Evolutionary conservation across 192 early-diverging fungal genomes (phyloP), one percentile per base, ranked within the genome.

Genomic region (Rhizophagus sp.): DNA sequence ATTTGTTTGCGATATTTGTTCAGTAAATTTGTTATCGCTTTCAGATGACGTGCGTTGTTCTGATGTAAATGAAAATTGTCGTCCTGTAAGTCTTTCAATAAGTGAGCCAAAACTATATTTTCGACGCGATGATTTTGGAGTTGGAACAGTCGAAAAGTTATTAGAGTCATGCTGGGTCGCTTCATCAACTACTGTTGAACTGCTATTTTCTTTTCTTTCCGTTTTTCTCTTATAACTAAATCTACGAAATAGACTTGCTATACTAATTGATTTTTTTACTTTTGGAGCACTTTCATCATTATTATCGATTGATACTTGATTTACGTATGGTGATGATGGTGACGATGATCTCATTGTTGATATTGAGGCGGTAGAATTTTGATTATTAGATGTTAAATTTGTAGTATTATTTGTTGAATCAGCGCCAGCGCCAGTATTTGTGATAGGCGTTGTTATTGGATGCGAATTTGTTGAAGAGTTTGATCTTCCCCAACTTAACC

Each of bases 401-500:
- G 17, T 22, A 15, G 4, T 52, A 52, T 52, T 19, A 52, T 52
- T 52, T 22, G 52, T 57, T 17, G 17, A 22, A 57, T 57, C 52
- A 57, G 52, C 52, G 15, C 52, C 52, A 57, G 52, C 52, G 52
- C 17, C 17, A 57, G 52, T 57, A 12, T 47, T 12, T 47, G 64
- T 5, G 64, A 22, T n/a, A 11, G 64, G 11, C 7, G 64, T n/a
- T 15, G 27, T 47, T 47, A 12, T 47, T 13, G 44, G 11, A 47
- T 47, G 44, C 44, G 44, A 47, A 47, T 47, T 47, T 12, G 11
- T 47, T 1, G 44, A 47, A 47, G 44, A 3, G 34, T 74, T 74
- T 52, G 49, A 50, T 25, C 30, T 74, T 2, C 73, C 50, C 73
- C n/a, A 74, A 36, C 73, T 74, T 74, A 74, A 74, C 73, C 73